phyloP scores from a whole-genome alignment of 1,139 yeast species.

The Insectozyma bohioensis region DNA sequence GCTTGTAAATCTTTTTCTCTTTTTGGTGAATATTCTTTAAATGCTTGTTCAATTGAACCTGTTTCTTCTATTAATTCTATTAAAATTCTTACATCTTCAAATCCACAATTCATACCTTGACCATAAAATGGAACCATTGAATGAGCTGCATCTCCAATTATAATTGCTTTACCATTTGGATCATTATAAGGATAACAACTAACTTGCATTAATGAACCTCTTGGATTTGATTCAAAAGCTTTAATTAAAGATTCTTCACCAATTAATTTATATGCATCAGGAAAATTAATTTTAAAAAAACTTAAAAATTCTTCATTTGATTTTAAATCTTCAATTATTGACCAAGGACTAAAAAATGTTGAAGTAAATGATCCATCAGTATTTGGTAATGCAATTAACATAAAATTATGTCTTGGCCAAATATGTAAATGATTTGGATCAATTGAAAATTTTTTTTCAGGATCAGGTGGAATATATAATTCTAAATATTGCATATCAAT shows the following conservation, averaged over 20 bases:
- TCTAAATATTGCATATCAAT: conserved; percentile 86
- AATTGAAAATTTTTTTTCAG: conserved; percentile 40
- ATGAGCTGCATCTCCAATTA: conserved; percentile 93
- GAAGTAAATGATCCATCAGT: conserved; percentile 84
- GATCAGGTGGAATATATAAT: conserved; percentile 63
- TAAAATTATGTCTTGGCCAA: conserved; percentile 86
- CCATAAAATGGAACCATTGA: conserved; percentile 98
- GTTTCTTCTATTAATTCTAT: conserved; percentile 52
- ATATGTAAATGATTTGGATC: conserved; percentile 83
- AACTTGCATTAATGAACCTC: conserved; percentile 73
- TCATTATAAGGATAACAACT: conserved; percentile 69
- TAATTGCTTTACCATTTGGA: conserved; percentile 58
- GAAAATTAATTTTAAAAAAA: conserved; percentile 64
- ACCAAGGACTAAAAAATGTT: conserved; percentile 85
- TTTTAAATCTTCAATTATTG: conserved; percentile 53
- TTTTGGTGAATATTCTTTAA: conserved; percentile 52
- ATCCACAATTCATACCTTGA: conserved; percentile 96
- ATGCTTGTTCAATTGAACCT: conserved; percentile 48
- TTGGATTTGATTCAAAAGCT: conserved; percentile 62
- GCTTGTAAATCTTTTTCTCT: conserved; percentile 72
- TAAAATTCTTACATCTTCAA: conserved; percentile 79
- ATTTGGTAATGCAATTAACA: conserved; percentile 90
- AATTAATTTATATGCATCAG: conserved; percentile 71
- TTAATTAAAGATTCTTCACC: conserved; percentile 55
- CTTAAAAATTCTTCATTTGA: conserved; percentile 41